These are phyloP conservation scores for Populus alba DNA, from an alignment of 345 rosid genomes.

Conservation along the genomic window DNA sequence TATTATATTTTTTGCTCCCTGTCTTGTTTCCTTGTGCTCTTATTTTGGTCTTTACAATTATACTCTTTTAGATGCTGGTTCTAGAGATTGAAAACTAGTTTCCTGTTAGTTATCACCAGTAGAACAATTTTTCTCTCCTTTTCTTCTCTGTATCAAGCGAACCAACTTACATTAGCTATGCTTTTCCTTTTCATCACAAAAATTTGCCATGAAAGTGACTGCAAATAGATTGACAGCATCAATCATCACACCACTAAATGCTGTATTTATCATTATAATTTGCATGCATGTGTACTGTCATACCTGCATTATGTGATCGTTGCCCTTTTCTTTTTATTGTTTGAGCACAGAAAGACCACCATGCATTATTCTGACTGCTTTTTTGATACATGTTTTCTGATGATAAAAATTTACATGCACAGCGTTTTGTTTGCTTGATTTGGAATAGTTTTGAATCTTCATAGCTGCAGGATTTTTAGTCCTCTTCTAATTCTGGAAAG, in stretches of 20 bases:
- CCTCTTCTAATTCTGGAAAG: not conserved
- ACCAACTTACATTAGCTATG: not conserved
- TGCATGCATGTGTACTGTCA: not conserved
- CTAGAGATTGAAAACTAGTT: not conserved
- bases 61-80: not conserved
- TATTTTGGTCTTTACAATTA: not conserved
- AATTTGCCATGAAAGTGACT: not conserved
- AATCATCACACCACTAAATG: not conserved
- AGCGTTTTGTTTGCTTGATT: not conserved
- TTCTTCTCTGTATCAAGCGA: not conserved
- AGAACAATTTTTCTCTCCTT: not conserved
- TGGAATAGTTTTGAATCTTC: not conserved
- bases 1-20: slow-evolving; percentile 7
- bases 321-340: not conserved
- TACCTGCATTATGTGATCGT: not conserved
- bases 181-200: not conserved
- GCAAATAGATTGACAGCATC: not conserved
- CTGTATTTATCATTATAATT: not conserved
- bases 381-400: not conserved
- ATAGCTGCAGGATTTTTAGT: not conserved
- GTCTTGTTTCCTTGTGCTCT: slow-evolving; percentile 7
- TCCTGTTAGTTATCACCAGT: not conserved
- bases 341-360: not conserved
- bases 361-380: not conserved
- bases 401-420: not conserved